Percentiles rank a stretch among this genome's conserved stretches.
Conservation (phyloP, 257 asterid genomes). For the Anisodus acutangulus region DNA sequence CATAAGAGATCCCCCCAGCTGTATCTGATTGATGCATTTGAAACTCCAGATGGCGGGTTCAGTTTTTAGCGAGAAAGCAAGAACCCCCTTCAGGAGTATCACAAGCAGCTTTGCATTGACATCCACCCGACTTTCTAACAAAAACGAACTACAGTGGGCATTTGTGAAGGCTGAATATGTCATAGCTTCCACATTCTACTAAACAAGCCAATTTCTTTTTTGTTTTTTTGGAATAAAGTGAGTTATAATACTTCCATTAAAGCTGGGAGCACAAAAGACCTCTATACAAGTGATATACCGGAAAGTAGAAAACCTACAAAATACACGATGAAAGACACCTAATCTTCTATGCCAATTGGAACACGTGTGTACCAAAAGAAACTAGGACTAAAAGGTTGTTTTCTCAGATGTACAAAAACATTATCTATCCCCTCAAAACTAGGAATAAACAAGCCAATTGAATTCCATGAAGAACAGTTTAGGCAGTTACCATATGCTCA, state of each 20-base stretch:
- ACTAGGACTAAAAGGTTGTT: background rate
- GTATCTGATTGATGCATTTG: background rate
- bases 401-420: too few species aligned
- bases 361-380: background rate
- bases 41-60: background rate
- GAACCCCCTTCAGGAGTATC: constrained; percentile 3
- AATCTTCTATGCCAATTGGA: background rate
- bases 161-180: background rate
- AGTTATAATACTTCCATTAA: background rate
- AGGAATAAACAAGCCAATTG: too few species aligned
- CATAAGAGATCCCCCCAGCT: background rate
- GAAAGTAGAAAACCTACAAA: background rate
- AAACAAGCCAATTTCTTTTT: background rate
- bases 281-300: background rate
- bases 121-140: constrained; percentile 23
- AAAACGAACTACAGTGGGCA: background rate
- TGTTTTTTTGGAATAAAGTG: background rate
- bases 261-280: constrained; percentile 9
- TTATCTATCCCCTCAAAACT: too few species aligned
- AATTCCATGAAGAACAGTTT: too few species aligned
- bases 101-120: background rate
- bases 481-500: background rate
- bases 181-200: background rate
- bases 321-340: background rate
- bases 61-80: background rate